phyloP scores from a whole-genome alignment of 83 land plant species.

The Thuja plicata region DNA sequence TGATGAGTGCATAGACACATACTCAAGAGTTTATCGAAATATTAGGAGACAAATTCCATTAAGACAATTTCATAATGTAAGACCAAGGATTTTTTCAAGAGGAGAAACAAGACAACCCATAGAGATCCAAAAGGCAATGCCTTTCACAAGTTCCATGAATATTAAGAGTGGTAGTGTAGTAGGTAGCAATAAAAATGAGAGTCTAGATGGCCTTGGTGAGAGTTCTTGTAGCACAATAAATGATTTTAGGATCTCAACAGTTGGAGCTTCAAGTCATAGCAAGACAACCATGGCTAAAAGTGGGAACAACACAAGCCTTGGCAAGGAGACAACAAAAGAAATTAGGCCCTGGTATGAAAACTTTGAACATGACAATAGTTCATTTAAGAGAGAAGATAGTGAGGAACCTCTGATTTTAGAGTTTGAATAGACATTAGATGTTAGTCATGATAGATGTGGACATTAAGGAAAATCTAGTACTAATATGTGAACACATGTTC shows the following conservation, averaged over 20 bases:
- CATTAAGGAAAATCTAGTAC: background rate
- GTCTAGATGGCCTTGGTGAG: slow-evolving; percentile 1
- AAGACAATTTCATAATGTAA: no score
- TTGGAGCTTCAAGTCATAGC: background rate
- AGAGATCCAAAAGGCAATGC: no score
- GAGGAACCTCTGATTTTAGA: background rate
- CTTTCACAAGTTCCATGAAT: no score
- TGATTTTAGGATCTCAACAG: background rate
- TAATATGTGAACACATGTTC: background rate
- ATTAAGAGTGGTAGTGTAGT: background rate
- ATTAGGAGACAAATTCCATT: no score
- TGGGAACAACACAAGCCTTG: background rate
- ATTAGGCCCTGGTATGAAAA: background rate
- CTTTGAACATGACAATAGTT: slow-evolving; percentile 9
- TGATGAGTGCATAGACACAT: no score
- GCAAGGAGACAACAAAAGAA: background rate
- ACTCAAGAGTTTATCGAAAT: no score
- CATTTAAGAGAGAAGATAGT: background rate
- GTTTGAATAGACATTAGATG: background rate
- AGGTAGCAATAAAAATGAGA: background rate
- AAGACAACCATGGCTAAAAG: background rate
- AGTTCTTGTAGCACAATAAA: background rate
- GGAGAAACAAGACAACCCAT: no score
- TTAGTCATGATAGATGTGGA: background rate
- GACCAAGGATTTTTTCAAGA: no score